phyloP scores from a whole-genome alignment of 495 filamentous ascomycete species.

The Penicillium canescens region DNA sequence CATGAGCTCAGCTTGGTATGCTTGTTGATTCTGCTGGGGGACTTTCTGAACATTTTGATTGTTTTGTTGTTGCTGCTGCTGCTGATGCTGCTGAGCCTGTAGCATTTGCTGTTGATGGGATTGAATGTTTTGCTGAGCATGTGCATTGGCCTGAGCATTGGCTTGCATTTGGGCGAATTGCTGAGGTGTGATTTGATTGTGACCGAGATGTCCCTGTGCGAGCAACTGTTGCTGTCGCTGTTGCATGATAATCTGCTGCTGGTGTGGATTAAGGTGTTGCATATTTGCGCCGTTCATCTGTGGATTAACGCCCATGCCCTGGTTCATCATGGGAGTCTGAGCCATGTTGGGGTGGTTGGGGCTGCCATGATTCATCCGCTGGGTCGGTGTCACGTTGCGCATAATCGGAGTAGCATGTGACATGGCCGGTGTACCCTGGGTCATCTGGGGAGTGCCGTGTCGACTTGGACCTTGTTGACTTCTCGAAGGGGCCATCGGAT shows the following conservation, averaged over 20 bases:
- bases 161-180: conserved; percentile 48
- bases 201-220: conserved; percentile 44
- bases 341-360: conserved; percentile 61
- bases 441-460: conserved; percentile 80
- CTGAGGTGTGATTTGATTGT: conserved; percentile 45
- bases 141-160: conserved; percentile 45
- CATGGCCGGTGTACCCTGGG: conserved; percentile 77
- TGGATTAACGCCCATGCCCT: conserved; percentile 47
- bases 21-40: conserved; percentile 43
- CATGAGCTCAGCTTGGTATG: conserved; percentile 47
- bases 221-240: conserved; percentile 55
- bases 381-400: conserved; percentile 67
- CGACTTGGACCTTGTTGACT: conserved; percentile 78
- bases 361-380: conserved; percentile 71
- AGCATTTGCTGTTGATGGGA: conserved; percentile 45
- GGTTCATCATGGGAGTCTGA: conserved; percentile 58
- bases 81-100: conserved; percentile 49
- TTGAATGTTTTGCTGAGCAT: conserved; percentile 57
- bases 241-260: conserved; percentile 44
- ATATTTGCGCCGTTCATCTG: conserved; percentile 32
- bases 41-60: conserved; percentile 39
- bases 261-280: conserved; percentile 41
- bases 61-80: conserved; percentile 41
- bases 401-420: conserved; percentile 68
- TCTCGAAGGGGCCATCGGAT: conserved; percentile 72